Percentiles rank a stretch among this genome's conserved stretches.
phyloP scores from a whole-genome alignment of 768 basidiomycete genomes.

The Mycena pura region DNA sequence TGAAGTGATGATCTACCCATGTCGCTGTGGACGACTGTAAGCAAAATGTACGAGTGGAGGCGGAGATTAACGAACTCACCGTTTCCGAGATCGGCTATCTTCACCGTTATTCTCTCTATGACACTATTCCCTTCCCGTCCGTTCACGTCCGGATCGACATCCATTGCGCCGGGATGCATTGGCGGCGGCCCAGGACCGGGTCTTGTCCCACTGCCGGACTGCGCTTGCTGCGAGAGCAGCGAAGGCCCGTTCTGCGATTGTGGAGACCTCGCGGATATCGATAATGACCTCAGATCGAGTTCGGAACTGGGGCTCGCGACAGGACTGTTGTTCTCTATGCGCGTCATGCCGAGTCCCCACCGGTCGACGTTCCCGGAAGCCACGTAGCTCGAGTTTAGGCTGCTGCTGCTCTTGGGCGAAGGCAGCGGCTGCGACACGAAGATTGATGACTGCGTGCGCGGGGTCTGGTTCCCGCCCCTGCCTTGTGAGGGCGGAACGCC shows the following conservation, averaged over 20 bases:
- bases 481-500: constrained; percentile 95
- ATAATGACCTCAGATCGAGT: constrained; percentile 20
- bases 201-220: constrained; percentile 35
- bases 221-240: constrained; percentile 75
- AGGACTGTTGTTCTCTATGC: constrained; percentile 60
- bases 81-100: constrained; percentile 98
- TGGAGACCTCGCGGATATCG: constrained; percentile 28
- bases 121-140: constrained; percentile 20
- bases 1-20: constrained; percentile 95
- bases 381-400: constrained; percentile 19
- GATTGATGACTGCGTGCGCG: constrained; percentile 81
- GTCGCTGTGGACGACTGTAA: constrained; percentile 62
- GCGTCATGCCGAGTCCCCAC: constrained; percentile 92
- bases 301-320: constrained; percentile 22
- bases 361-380: constrained; percentile 68
- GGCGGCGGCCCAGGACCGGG: constrained; percentile 35
- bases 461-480: constrained; percentile 95
- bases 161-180: constrained; percentile 26
- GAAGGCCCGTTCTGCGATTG: constrained; percentile 58
- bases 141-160: constrained; percentile 23
- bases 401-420: constrained; percentile 53
- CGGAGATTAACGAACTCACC: constrained; percentile 53
- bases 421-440: constrained; percentile 95
- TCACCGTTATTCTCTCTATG: constrained; percentile 87
- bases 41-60: constrained; percentile 4